Evolutionary conservation across 768 basidiomycete genomes (phyloP), one percentile per base, ranked within the genome.

Genomic region (Boletus rubropictus): DNA sequence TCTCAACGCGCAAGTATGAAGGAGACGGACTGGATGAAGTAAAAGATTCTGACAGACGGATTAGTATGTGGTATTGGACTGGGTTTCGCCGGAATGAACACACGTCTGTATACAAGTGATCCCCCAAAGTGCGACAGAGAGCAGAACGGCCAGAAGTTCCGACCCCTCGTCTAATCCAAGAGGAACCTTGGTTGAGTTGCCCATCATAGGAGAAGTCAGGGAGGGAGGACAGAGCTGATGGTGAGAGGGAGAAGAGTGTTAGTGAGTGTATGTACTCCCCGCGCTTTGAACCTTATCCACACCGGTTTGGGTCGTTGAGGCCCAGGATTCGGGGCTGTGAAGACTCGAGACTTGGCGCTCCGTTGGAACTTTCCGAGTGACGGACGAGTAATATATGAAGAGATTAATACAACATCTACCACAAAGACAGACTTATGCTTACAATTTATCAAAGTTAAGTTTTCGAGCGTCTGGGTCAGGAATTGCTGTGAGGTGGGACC

Each of bases 91-190:
- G 12, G 1, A 25, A 48, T 34, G 37, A 32, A 48, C 50, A 22
- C 32, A 59, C 58, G 58, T 49, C 28, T 58, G 57, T 6, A 49
- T 45, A 37, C 57, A 58, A 32, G 57, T 60, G 37, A 60, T 50
- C 7, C 58, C 58, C 58, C 58, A 58, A 10, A 58, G 58, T 18
- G 50, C 57, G 29, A 60, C 55, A 20, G 58, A 39, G 37, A 57
- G 43, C 9, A 58, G 14, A 33, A 49, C 40, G 3, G 44, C 50
- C 37, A 58, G 25, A 14, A 58, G 57, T 14, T 53, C 50, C 3
- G 57, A 35, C 35, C 57, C 57, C 25, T 47, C 49, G 21, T 55
- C 14, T 6, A 18, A 18, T 10, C 17, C 14, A 12, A 58, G 15
- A 21, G 41, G 21, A 28, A 41, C 3, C 9, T 7, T 5, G 10